Conservation (phyloP, 371 early-diverging fungal genomes). For the Mucor ambiguus region DNA sequence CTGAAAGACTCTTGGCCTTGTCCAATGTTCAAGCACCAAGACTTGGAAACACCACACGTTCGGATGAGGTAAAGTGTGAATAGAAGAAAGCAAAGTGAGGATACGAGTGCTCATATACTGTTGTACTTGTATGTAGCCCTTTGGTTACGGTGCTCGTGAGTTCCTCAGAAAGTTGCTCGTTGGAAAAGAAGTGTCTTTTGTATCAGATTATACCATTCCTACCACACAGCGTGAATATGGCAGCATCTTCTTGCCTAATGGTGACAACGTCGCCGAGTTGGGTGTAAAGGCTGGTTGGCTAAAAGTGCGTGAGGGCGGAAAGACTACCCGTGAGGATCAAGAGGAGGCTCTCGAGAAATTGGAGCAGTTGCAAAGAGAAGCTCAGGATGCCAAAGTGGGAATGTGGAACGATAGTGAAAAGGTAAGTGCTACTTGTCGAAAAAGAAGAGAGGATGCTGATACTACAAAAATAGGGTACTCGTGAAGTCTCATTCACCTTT, state of each 20-base stretch:
- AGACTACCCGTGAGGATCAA: conserved; percentile 42
- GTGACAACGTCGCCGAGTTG: conserved; percentile 73
- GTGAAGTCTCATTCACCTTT: conserved; percentile 58
- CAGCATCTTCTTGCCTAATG: conserved; percentile 58
- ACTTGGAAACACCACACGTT: conserved; percentile 77
- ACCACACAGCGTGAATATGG: conserved; percentile 78
- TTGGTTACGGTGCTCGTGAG: conserved; percentile 88
- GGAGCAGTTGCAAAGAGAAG: conserved; percentile 69
- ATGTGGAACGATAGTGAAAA: conserved; percentile 71
- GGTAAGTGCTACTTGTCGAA: conserved; percentile 59
- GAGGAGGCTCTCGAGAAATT: conserved; percentile 65
- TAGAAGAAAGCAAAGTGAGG: not conserved
- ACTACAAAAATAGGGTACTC: conserved; percentile 43
- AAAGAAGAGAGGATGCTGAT: conserved; percentile 51
- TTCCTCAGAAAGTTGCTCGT: conserved; percentile 84
- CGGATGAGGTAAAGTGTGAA: conserved; percentile 71
- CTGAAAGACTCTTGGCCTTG: conserved; percentile 83
- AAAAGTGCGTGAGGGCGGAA: conserved; percentile 68
- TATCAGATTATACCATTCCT: conserved; percentile 72
- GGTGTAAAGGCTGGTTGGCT: conserved; percentile 87
- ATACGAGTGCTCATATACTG: not conserved
- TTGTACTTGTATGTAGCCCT: conserved; percentile 54
- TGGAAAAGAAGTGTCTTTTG: conserved; percentile 88
- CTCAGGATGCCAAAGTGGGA: conserved; percentile 73
- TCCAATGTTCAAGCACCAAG: conserved; percentile 86